Evolutionary conservation across 345 rosid species (phyloP), one percentile per base, ranked within the genome.

Genomic region (Kandelia obovata): DNA sequence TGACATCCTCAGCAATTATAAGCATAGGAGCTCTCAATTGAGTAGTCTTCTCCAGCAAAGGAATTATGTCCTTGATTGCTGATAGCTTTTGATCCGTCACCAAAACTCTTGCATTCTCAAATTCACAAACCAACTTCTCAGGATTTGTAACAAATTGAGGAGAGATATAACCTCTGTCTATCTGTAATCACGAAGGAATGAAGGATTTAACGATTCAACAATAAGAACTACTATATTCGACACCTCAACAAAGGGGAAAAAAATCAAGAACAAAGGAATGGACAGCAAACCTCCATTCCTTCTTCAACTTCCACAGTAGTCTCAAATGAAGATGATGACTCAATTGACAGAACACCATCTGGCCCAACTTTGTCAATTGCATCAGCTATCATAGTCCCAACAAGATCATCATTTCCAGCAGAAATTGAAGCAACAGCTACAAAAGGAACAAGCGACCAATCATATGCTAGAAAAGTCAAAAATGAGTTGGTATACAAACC

Each of bases 341-440:
- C 98, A 71, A 95, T 95, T 60, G 99, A 95, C 78, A 95, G 61
- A 69, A 92, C 99, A 80, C 98, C 99, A 81, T 92, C 99, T 71
- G 99, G 97, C 26, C 99, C 99, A 69, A 95, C 99, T 79, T 92
- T 95, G 79, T 95, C 97, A 75, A 95, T 95, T 69, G 98, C 98
- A 84, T 92, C 97, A 65, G 98, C 98, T 75, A 95, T 78, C 98
- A 95, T 95, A 61, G 92, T 70, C 34, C 99, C 99, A 31, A 95
- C 83, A 51, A 95, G 90, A 28, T 95, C 98, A 76, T 95, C 98
- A 72, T 95, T 95, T 75, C 99, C 99, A 78, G 99, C 87, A 67
- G 99, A 95, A 58, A 95, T 90, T 34, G 99, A 10, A 5, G 99
- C 99, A 73, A 95, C 89, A 30, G 99, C 98, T 92, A 70, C 19